phyloP scores from a whole-genome alignment of 2,329 filamentous ascomycete species.

The Metarhizium sp. region DNA sequence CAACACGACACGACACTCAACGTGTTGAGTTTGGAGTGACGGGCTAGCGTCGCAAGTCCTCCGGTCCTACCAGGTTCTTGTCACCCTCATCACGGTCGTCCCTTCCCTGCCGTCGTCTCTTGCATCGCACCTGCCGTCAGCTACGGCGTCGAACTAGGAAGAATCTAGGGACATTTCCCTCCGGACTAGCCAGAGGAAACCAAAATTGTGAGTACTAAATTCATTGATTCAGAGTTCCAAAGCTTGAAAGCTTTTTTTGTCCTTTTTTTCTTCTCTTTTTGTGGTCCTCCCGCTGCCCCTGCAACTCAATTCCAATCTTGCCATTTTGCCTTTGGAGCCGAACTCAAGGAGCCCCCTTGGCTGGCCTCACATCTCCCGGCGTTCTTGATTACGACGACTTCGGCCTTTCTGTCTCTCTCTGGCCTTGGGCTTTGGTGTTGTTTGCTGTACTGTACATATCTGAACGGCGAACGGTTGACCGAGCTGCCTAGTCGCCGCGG shows the following conservation, averaged over 20 bases:
- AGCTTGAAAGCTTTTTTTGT: neutral
- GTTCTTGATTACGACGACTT: neutral
- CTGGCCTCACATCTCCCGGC: neutral
- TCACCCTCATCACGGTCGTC: neutral
- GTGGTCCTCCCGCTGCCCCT: neutral
- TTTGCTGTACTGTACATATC: neutral
- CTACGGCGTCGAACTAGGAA: neutral
- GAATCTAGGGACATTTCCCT: neutral
- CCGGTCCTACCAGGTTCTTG: neutral
- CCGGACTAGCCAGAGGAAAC: neutral
- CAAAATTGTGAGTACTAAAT: neutral
- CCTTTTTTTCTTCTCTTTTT: neutral
- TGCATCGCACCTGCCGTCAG: neutral
- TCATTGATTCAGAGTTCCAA: neutral
- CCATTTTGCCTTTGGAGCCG: too few relatives aligned
- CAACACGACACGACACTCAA: too few relatives aligned
- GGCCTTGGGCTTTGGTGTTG: neutral
- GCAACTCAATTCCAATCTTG: neutral
- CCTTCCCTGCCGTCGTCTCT: neutral
- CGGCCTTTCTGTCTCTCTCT: neutral
- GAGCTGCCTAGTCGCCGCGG: neutral
- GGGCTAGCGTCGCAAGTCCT: neutral
- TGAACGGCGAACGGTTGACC: neutral
- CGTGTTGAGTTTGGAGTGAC: neutral
- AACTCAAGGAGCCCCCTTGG: too few relatives aligned